These are phyloP conservation scores for Botryotinia calthae DNA, from an alignment of 2,329 filamentous ascomycete genomes.

Conservation along the genomic window DNA sequence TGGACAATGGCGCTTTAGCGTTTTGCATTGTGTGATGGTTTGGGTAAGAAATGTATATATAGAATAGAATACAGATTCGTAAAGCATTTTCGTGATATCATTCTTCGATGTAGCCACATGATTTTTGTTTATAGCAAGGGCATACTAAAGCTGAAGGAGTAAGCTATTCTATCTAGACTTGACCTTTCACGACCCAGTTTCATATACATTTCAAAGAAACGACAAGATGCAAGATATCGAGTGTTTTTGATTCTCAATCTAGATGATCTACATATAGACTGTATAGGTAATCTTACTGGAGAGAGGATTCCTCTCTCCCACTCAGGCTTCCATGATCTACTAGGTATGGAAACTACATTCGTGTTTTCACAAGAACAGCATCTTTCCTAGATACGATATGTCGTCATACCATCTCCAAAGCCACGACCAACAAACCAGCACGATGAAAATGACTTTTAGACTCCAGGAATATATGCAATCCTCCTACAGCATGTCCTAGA, in stretches of 20 bases:
- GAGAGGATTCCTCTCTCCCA: neutral
- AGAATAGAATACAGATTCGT: neutral
- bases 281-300: neutral
- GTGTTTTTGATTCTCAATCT: neutral
- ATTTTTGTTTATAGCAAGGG: too few species aligned
- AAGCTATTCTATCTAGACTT: neutral
- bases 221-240: neutral
- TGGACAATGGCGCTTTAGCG: neutral
- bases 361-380: neutral
- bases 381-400: neutral
- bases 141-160: neutral
- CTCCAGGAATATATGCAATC: neutral
- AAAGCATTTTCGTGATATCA: neutral
- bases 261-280: neutral
- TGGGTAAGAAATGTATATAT: neutral
- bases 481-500: too few species aligned
- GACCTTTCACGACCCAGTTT: neutral
- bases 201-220: neutral
- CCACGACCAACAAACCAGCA: neutral
- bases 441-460: slow-evolving; percentile 10
- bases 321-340: neutral
- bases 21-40: neutral
- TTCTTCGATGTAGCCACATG: neutral
- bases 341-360: neutral
- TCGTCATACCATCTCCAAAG: neutral